These are phyloP conservation scores for Chaetoceros tenuissimus DNA, from an alignment of 108 stramenopile species.

Conservation along the genomic window DNA sequence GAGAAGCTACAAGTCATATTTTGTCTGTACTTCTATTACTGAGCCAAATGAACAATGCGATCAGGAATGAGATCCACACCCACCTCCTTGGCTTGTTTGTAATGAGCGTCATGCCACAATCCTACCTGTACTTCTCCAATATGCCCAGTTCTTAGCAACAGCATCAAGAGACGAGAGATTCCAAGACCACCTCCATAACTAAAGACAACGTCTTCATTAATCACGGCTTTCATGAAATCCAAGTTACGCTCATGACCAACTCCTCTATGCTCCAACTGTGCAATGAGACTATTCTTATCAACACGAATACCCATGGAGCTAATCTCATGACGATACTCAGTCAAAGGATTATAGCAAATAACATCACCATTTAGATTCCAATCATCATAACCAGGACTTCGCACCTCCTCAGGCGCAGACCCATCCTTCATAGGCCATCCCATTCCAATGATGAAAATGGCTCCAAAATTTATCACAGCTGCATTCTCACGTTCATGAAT, in stretches of 20 bases:
- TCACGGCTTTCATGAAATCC: conserved; percentile 25
- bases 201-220: conserved; percentile 19
- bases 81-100: conserved; percentile 17
- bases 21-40: no score
- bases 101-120: conserved; percentile 43
- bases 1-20: no score
- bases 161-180: conserved; percentile 44
- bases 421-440: conserved; percentile 50
- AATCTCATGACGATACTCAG: conserved; percentile 42
- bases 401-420: conserved; percentile 28
- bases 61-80: conserved; percentile 46
- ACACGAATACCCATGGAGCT: conserved; percentile 42
- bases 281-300: conserved; percentile 20
- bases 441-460: conserved; percentile 48
- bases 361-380: conserved; percentile 42
- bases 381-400: conserved; percentile 43
- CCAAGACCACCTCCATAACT: conserved; percentile 47
- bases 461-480: conserved; percentile 30
- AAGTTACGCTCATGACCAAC: conserved; percentile 12
- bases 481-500: conserved; percentile 36
- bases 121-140: conserved; percentile 55
- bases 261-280: conserved; percentile 36
- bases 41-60: no score
- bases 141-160: conserved; percentile 32
- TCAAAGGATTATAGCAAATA: conserved; percentile 32